phyloP scores from a whole-genome alignment of 768 basidiomycete species.

The Pisolithus microcarpus region DNA sequence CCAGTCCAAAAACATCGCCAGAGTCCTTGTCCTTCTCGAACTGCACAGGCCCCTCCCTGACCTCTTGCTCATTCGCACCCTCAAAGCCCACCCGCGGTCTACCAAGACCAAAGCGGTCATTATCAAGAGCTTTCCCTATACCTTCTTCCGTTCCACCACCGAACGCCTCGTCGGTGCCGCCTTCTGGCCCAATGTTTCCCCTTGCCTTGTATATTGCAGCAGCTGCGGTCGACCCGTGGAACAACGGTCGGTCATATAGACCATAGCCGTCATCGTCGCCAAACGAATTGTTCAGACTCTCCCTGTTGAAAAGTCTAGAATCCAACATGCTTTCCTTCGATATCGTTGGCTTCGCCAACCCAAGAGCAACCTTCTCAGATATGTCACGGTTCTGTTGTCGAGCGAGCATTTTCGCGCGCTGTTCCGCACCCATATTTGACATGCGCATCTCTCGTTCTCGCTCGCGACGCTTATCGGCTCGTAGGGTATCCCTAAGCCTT shows the following conservation, averaged over 20 bases:
- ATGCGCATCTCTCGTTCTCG: constrained; percentile 97
- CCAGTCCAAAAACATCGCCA: constrained; percentile 92
- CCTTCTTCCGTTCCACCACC: constrained; percentile 96
- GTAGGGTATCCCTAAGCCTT: constrained; percentile 85
- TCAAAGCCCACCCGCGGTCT: constrained; percentile 83
- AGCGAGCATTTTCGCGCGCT: constrained; percentile 91
- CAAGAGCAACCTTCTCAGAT: constrained; percentile 97
- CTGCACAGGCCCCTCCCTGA: constrained; percentile 89
- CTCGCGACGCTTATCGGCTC: constrained; percentile 86
- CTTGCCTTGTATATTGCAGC: constrained; percentile 99
- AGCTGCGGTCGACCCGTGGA: constrained; percentile 92
- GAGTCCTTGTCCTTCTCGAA: constrained; percentile 99
- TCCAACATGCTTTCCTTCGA: constrained; percentile 98
- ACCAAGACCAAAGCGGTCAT: constrained; percentile 91
- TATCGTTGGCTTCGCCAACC: constrained; percentile 91
- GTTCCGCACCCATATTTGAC: constrained; percentile 98
- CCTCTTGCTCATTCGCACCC: constrained; percentile 80
- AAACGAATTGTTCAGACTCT: constrained; percentile 73
- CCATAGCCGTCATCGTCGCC: constrained; percentile 92
- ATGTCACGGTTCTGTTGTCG: constrained; percentile 98
- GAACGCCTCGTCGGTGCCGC: constrained; percentile 83
- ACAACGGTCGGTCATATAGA: constrained; percentile 89
- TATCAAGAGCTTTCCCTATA: constrained; percentile 81
- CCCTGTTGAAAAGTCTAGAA: constrained; percentile 95
- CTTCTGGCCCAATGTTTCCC: constrained; percentile 65